phyloP scores from a whole-genome alignment of 192 early-diverging fungal genomes.

The Backusella australiensis region DNA sequence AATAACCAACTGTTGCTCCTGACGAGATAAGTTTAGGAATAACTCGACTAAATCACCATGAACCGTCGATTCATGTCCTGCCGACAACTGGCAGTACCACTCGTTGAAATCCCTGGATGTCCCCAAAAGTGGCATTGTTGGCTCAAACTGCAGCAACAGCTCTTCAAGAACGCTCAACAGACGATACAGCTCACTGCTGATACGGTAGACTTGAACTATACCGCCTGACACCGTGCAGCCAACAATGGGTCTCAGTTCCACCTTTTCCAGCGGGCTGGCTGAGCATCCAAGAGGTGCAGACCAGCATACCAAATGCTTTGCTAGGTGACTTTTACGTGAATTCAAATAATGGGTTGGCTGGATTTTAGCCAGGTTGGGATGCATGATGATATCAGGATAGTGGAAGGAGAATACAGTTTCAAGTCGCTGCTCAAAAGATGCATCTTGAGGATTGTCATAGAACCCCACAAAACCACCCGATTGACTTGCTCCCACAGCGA shows the following conservation, averaged over 20 bases:
- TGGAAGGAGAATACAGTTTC: constrained; percentile 20
- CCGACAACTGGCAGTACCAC: constrained; percentile 13
- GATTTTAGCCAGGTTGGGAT: neutral
- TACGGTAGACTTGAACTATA: neutral
- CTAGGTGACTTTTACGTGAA: neutral
- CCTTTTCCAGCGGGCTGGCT: neutral
- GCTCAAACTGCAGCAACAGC: neutral
- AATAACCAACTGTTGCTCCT: neutral
- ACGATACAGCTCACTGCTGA: neutral
- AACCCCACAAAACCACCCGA: constrained; percentile 16
- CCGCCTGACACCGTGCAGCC: constrained; percentile 22
- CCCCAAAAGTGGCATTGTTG: neutral
- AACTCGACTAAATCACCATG: constrained; percentile 13
- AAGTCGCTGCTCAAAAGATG: constrained; percentile 11
- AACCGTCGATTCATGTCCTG: neutral
- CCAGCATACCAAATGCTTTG: neutral
- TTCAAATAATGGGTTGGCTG: neutral
- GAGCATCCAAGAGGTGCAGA: neutral
- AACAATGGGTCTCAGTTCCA: neutral
- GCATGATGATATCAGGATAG: constrained; percentile 20
- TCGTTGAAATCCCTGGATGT: constrained; percentile 6
- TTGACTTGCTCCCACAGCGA: neutral
- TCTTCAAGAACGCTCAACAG: constrained; percentile 6
- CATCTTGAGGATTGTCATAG: constrained; percentile 1
- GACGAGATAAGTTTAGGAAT: neutral